phyloP scores from a whole-genome alignment of 2,329 filamentous ascomycete species.

The Sclerotinia sclerotiorum region DNA sequence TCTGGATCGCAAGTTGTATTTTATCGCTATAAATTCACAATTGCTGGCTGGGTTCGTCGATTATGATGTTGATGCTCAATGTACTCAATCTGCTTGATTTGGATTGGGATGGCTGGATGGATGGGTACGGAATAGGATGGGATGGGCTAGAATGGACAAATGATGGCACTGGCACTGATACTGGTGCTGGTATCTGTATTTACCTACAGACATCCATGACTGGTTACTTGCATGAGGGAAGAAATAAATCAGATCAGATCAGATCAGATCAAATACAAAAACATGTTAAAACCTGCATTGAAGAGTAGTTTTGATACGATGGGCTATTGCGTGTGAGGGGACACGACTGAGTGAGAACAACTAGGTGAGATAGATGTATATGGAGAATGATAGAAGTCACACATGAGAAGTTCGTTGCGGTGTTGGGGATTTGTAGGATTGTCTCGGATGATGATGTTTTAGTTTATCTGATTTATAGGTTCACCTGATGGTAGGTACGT shows the following conservation, averaged over 20 bases:
- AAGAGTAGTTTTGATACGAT: too few relatives aligned
- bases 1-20: background rate
- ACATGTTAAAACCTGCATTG: background rate
- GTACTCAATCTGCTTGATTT: slow-evolving; percentile 2
- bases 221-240: background rate
- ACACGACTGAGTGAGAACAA: too few relatives aligned
- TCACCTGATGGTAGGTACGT: too few relatives aligned
- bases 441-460: too few relatives aligned
- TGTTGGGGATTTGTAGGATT: too few relatives aligned
- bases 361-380: too few relatives aligned
- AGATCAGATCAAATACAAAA: background rate
- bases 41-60: background rate
- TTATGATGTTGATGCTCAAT: background rate
- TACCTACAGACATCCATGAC: background rate
- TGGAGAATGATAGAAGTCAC: too few relatives aligned
- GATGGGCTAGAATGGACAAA: background rate
- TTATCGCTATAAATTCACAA: slow-evolving; percentile 7
- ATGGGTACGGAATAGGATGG: background rate
- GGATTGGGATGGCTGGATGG: background rate
- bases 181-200: background rate
- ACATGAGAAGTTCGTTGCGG: too few relatives aligned
- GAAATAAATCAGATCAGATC: background rate
- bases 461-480: too few relatives aligned
- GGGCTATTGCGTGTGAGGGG: too few relatives aligned
- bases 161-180: background rate